Evolutionary conservation across 768 basidiomycete species (phyloP), one percentile per base, ranked within the genome.

Genomic region (Astraeus odoratus): DNA sequence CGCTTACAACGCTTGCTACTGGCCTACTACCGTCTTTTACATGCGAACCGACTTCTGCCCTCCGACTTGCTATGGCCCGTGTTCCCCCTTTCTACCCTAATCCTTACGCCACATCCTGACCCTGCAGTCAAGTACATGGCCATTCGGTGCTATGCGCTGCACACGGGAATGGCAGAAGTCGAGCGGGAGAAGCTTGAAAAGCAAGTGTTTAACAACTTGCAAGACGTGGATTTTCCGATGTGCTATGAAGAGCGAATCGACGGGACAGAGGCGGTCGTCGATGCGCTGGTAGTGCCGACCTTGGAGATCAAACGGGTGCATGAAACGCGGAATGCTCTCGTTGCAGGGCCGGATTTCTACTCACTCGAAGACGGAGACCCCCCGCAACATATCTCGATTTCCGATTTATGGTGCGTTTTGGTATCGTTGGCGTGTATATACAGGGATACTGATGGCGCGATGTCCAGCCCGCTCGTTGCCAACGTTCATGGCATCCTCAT

Each of bases 201-300:
- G 18, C 60, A 74, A 30, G 61, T 78, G 4, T 62, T 94, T 1
- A 87, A 88, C 15, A 73, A 78, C 38, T 58, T 70, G 3, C 75
- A 72, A 38, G 70, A 67, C 8, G 70, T 73, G 1, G 86, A 93
- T 41, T 88, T 82, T 48, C 68, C 65, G 12, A 61, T 90, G n/a
- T 66, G 72, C 7, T 82, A 74, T 55, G 82, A 77, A 0, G 53
- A 64, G 24, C 68, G 74, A 42, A 40, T 71, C 3, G 72, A 78
- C 40, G 80, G 77, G 20, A 67, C 60, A 30, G 58, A 52, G 15
- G 61, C 67, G 19, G 51, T 61, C 35, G 65, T 80, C 22, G 89
- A 95, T 63, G 88, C 84, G 9, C 95, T 91, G 92, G 67, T 94
- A 22, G 59, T 95, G 52, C 85, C 88, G 3, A 61, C 81, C 3